Evolutionary conservation across 805 yeast species (phyloP).

Genomic region (Spathaspora boniae): DNA sequence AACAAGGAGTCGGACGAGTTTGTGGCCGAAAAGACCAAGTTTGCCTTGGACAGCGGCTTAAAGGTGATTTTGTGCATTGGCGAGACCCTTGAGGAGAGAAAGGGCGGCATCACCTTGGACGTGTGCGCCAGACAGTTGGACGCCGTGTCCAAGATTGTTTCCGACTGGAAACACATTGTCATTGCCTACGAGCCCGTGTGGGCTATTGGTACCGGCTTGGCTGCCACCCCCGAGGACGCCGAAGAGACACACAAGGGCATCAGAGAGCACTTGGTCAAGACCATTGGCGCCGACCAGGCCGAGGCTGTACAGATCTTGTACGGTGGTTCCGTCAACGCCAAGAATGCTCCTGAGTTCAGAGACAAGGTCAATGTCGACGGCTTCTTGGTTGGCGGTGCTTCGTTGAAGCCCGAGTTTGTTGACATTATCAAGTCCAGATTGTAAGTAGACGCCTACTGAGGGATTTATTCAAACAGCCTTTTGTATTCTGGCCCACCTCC

Average conservation of each 20-base stretch:
- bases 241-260: slow-evolving; percentile 89
- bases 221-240: slow-evolving; percentile 98
- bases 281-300: slow-evolving; percentile 78
- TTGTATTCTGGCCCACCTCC: neutral
- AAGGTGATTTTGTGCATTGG: slow-evolving; percentile 96
- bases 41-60: slow-evolving; percentile 85
- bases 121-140: slow-evolving; percentile 87
- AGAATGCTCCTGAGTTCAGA: slow-evolving; percentile 85
- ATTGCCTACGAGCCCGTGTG: slow-evolving; percentile 99
- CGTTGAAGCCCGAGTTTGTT: slow-evolving; percentile 95
- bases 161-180: slow-evolving; percentile 89
- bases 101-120: slow-evolving; percentile 78
- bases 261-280: slow-evolving; percentile 75
- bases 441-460: slow-evolving; percentile 31
- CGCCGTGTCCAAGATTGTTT: slow-evolving; percentile 77
- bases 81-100: slow-evolving; percentile 94
- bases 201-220: slow-evolving; percentile 99
- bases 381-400: slow-evolving; percentile 99
- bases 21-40: slow-evolving; percentile 90
- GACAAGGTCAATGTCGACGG: slow-evolving; percentile 95
- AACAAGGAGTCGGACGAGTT: slow-evolving; percentile 87
- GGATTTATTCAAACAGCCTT: too few relatives aligned
- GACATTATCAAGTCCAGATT: slow-evolving; percentile 91
- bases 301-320: slow-evolving; percentile 82
- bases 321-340: slow-evolving; percentile 98